phyloP scores from a whole-genome alignment of 2,329 filamentous ascomycete species.

The Truncatella angustata region DNA sequence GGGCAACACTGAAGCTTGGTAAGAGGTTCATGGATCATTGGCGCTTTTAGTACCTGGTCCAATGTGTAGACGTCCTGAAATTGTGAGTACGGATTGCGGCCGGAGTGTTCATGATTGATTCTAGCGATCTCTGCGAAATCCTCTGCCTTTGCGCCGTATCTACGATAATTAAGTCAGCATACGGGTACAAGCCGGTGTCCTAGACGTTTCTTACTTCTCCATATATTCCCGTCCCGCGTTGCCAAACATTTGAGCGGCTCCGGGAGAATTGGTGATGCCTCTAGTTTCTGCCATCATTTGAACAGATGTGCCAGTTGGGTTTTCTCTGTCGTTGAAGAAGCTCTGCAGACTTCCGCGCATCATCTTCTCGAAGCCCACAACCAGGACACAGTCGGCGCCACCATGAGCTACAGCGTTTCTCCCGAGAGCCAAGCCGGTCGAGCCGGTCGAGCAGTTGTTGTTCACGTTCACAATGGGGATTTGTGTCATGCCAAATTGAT shows the following conservation, averaged over 20 bases:
- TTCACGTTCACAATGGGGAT: constrained; percentile 98
- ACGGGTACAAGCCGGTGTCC: background rate
- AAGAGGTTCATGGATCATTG: constrained; percentile 80
- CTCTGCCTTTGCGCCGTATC: constrained; percentile 75
- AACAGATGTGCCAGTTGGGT: constrained; percentile 69
- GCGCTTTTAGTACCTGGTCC: constrained; percentile 73
- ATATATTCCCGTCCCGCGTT: constrained; percentile 94
- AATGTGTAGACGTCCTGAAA: constrained; percentile 90
- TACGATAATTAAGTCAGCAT: constrained; percentile 33
- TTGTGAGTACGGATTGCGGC: constrained; percentile 95
- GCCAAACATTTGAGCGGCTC: constrained; percentile 90
- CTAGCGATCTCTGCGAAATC: constrained; percentile 96
- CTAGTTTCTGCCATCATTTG: constrained; percentile 82
- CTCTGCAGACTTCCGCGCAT: constrained; percentile 81
- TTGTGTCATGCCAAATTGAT: constrained; percentile 96
- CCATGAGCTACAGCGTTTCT: constrained; percentile 77
- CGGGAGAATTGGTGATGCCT: constrained; percentile 78
- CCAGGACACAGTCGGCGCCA: constrained; percentile 82
- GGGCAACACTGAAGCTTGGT: constrained; percentile 99
- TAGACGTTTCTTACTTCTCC: constrained; percentile 64
- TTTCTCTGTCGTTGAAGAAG: constrained; percentile 82
- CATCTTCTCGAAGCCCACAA: constrained; percentile 99
- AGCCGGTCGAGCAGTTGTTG: constrained; percentile 98
- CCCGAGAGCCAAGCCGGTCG: constrained; percentile 82
- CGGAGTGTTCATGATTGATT: constrained; percentile 88